These are phyloP conservation scores for Daldinia grandis DNA, from an alignment of 495 filamentous ascomycete species.

Conservation along the genomic window DNA sequence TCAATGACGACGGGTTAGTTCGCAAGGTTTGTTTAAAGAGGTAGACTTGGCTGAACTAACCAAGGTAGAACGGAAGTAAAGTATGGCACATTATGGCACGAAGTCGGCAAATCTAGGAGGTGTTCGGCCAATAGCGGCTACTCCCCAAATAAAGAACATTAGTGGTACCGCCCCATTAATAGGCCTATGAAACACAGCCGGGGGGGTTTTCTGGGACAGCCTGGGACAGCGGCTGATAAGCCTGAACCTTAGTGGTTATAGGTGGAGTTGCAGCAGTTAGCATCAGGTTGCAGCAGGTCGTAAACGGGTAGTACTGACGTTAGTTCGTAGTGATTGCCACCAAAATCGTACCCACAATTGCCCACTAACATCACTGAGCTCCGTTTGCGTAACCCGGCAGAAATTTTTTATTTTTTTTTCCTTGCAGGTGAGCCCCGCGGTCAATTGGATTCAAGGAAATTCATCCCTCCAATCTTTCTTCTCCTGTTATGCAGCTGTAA, in stretches of 20 bases:
- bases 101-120: constrained; percentile 39
- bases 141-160: constrained; percentile 16
- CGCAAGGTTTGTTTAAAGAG: background rate
- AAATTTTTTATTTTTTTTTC: constrained; percentile 29
- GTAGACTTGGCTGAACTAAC: background rate
- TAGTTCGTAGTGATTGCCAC: constrained; percentile 31
- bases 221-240: constrained; percentile 39
- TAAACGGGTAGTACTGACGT: constrained; percentile 7
- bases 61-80: background rate
- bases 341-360: constrained; percentile 15
- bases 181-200: constrained; percentile 28
- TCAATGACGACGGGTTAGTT: constrained; percentile 18
- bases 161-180: constrained; percentile 22
- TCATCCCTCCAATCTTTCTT: constrained; percentile 37
- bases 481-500: constrained; percentile 26
- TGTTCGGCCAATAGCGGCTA: constrained; percentile 19
- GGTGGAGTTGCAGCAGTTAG: background rate
- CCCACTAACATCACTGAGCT: constrained; percentile 21
- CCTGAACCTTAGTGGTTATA: constrained; percentile 30
- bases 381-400: constrained; percentile 38
- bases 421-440: constrained; percentile 35
- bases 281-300: constrained; percentile 10
- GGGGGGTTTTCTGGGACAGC: constrained; percentile 19
- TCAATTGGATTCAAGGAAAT: constrained; percentile 27
- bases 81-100: background rate